Conservation (phyloP, 2,329 filamentous ascomycete genomes). For the Fusarium neocosmosporiellum region DNA sequence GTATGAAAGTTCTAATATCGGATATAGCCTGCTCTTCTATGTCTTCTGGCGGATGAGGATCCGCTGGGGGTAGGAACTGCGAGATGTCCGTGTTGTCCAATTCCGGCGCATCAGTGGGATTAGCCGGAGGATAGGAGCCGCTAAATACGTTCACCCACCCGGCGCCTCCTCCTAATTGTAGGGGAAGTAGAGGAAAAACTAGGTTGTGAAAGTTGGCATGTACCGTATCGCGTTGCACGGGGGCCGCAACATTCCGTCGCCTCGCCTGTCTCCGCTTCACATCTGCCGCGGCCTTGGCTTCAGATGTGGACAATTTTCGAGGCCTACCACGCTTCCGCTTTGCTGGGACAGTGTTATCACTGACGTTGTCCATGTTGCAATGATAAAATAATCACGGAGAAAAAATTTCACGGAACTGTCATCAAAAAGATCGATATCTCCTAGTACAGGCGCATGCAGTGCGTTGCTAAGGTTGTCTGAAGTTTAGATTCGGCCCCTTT, state of each 20-base stretch:
- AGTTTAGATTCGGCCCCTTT: no score
- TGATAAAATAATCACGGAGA: no score
- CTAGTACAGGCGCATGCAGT: no score
- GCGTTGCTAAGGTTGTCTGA: no score
- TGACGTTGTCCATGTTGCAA: no score
- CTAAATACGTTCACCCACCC: background rate
- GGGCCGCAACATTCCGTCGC: background rate
- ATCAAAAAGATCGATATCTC: no score
- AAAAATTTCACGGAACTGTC: no score
- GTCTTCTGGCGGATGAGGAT: background rate
- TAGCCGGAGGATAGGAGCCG: background rate
- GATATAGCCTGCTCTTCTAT: no score
- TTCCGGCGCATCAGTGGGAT: background rate
- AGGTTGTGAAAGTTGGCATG: background rate
- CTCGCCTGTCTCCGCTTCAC: background rate
- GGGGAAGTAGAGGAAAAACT: background rate
- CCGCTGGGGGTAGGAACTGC: background rate
- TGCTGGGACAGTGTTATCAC: no score
- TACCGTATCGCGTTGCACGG: background rate
- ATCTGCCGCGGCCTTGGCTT: background rate
- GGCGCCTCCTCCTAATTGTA: background rate
- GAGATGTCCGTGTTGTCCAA: background rate
- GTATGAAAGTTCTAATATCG: no score
- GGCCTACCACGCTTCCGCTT: background rate
- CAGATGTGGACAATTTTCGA: background rate